Evolutionary conservation across 208 protist genomes (phyloP), one percentile per base, ranked within the genome.

Genomic region (Acanthamoeba triangularis): DNA sequence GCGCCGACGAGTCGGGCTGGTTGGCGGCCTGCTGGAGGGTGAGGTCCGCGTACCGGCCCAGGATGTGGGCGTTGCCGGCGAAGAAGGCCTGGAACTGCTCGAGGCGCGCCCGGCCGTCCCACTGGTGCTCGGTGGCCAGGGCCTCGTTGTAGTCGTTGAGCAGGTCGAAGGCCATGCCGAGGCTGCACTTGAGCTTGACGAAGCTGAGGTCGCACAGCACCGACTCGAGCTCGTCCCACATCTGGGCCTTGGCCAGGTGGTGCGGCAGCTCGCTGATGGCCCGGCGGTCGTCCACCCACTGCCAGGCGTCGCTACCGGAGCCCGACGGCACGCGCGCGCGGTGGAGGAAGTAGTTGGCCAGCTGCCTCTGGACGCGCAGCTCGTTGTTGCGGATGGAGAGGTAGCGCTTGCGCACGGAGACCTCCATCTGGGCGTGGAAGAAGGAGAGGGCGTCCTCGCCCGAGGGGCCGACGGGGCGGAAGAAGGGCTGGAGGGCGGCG

Each of bases 21-120:
- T 97, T 97, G 33, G 49, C 56, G 28, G 97, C 97, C 94, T 97
- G 93, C 82, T 97, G 97, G 61, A 96, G 93, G 14, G 93, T 90
- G 54, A 97, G 85, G 3, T 96, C 61, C 18, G 97, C 95, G 33
- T 72, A 80, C 18, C 30, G 20, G 11, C 85, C 65, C 10, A 97
- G 69, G 23, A 97, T 95, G 52, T 96, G 95, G 10, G 95, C 85
- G 10, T 78, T 74, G 11, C 59, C 25, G 3, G 72, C 82, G 25
- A 97, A 47, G n/a, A 97, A 97, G 30, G n/a, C 35, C 41, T 76
- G 84, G 52, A 97, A 97, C 30, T 97, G 90, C 56, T 78, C 84
- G 28, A 97, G 67, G 14, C 65, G 56, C 5, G 41, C 35, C 59
- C 35, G 13, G 23, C 90, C 90, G n/a, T 94, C 90, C 90, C 65